These are phyloP conservation scores for Deinandra increscens DNA, from an alignment of 129 eudicot genomes.

Conservation along the genomic window DNA sequence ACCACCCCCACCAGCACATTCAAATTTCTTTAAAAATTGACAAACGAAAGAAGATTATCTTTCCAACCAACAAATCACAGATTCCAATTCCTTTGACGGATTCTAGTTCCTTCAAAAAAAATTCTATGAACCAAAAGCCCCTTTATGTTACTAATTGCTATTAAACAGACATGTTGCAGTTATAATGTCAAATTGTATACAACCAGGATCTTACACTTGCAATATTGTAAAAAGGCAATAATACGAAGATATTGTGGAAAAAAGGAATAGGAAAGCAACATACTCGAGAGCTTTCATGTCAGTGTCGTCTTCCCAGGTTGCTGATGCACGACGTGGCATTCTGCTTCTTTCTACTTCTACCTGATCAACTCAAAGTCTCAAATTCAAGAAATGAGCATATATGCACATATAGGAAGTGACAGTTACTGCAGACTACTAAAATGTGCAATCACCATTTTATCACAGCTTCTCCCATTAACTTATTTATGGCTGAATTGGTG, in stretches of 20 bases:
- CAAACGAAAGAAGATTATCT: too few species aligned
- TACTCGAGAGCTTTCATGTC: constrained; percentile 98
- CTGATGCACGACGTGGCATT: constrained; percentile 74
- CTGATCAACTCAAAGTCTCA: neutral
- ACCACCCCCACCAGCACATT: too few species aligned
- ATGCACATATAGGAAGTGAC: constrained; percentile 11
- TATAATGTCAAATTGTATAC: neutral
- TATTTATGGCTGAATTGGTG: neutral
- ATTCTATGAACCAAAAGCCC: too few species aligned
- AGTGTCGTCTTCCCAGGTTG: constrained; percentile 89
- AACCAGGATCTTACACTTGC: neutral
- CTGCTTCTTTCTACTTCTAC: constrained; percentile 88
- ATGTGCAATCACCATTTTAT: neutral
- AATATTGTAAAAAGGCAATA: neutral
- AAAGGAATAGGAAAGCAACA: constrained; percentile 18
- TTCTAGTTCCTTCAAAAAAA: too few species aligned
- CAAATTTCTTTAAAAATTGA: too few species aligned
- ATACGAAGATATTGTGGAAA: neutral
- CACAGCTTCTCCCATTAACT: neutral
- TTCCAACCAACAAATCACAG: too few species aligned
- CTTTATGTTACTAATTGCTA: too few species aligned
- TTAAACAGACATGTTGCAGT: neutral
- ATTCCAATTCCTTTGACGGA: too few species aligned
- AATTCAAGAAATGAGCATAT: neutral
- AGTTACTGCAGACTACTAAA: neutral